Percentiles rank a stretch among this genome's conserved stretches.
These are phyloP conservation scores for Coemansia furcata DNA, from an alignment of 192 early-diverging fungal species.

Conservation along the genomic window DNA sequence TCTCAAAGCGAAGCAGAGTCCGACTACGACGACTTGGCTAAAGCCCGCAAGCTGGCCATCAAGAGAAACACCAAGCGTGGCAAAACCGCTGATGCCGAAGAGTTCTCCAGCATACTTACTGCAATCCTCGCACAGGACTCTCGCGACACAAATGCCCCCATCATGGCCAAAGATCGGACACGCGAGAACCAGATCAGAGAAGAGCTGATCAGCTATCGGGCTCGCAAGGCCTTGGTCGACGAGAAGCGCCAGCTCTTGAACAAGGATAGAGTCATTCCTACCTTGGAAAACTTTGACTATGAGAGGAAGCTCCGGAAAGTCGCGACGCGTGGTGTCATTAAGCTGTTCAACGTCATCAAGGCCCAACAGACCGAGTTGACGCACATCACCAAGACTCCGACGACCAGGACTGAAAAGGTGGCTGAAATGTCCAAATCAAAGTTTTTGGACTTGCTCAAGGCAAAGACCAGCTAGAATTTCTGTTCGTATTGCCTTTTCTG, in stretches of 20 bases:
- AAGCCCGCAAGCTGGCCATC: conserved; percentile 18
- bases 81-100: conserved; percentile 31
- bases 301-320: conserved; percentile 89
- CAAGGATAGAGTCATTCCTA: conserved; percentile 72
- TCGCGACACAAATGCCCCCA: conserved; percentile 54
- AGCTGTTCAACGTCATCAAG: conserved; percentile 92
- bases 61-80: conserved; percentile 23
- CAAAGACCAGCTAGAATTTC: conserved; percentile 27
- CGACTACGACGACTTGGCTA: conserved; percentile 38
- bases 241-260: conserved; percentile 68
- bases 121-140: conserved; percentile 41
- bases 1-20: conserved; percentile 27
- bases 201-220: conserved; percentile 77
- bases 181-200: conserved; percentile 82
- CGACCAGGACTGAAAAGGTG: conserved; percentile 57
- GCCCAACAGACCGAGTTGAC: conserved; percentile 74
- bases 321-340: conserved; percentile 89
- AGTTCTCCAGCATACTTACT: conserved; percentile 35
- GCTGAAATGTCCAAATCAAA: conserved; percentile 62
- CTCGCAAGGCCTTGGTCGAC: conserved; percentile 68
- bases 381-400: conserved; percentile 46
- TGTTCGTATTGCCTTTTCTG: neutral
- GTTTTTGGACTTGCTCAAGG: conserved; percentile 72
- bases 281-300: conserved; percentile 75
- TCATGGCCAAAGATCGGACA: conserved; percentile 79